phyloP scores from a whole-genome alignment of 2,329 filamentous ascomycete species.

The Davidsoniella eucalypti region DNA sequence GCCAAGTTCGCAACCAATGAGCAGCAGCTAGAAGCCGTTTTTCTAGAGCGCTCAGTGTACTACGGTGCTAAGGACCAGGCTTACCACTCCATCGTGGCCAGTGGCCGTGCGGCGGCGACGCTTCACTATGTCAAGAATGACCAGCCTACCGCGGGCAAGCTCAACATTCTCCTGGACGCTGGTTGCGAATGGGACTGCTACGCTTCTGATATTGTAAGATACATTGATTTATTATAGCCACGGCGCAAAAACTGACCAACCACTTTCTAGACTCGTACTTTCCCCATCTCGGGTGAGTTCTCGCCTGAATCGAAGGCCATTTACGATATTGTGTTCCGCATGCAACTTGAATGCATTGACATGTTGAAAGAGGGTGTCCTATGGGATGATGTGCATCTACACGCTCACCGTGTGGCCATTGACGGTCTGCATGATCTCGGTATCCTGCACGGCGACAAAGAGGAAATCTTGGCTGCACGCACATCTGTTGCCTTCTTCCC shows the following conservation, averaged over 20 bases:
- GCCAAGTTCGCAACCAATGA: constrained; percentile 57
- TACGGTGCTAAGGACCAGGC: constrained; percentile 67
- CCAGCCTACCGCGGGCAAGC: constrained; percentile 49
- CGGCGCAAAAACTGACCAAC: neutral
- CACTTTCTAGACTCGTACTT: constrained; percentile 55
- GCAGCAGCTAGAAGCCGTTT: constrained; percentile 65
- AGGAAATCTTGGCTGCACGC: constrained; percentile 58
- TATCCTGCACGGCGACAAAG: constrained; percentile 49
- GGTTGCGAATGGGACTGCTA: constrained; percentile 64
- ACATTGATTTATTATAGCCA: neutral
- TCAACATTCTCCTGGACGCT: constrained; percentile 71
- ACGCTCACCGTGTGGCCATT: constrained; percentile 69
- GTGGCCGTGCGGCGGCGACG: constrained; percentile 64
- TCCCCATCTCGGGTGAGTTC: constrained; percentile 62
- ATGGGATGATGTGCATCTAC: constrained; percentile 69
- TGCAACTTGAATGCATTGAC: constrained; percentile 66
- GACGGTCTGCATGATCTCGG: constrained; percentile 61
- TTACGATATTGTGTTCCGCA: constrained; percentile 69
- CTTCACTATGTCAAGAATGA: constrained; percentile 79
- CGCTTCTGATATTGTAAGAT: constrained; percentile 45
- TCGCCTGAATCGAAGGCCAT: constrained; percentile 54
- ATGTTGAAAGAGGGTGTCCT: constrained; percentile 55
- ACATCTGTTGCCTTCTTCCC: constrained; percentile 87
- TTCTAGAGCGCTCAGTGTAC: constrained; percentile 59
- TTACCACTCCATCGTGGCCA: constrained; percentile 74